These are phyloP conservation scores for Cercospora sojina DNA, from an alignment of 2,329 filamentous ascomycete genomes.

Conservation along the genomic window DNA sequence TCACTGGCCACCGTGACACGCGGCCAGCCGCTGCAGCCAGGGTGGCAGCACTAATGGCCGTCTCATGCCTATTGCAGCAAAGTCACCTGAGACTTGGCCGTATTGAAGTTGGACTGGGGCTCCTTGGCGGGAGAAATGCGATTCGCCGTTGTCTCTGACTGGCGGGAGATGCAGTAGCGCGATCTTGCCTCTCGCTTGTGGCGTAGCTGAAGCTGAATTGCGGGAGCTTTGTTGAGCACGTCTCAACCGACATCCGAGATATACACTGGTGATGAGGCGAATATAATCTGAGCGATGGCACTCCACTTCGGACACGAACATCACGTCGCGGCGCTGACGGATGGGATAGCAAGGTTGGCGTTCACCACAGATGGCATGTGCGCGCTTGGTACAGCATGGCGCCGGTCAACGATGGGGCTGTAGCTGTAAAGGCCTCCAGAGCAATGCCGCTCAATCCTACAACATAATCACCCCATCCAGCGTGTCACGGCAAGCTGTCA, in stretches of 20 bases:
- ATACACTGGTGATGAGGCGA: not conserved
- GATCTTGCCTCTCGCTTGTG: slow-evolving; percentile 5
- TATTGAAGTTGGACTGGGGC: not conserved
- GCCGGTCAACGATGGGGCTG: not conserved
- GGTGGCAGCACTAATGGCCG: not conserved
- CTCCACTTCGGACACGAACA: not conserved
- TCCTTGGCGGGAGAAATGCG: slow-evolving; percentile 5
- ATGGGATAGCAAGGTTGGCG: not conserved
- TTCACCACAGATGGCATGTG: not conserved
- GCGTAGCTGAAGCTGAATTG: not conserved
- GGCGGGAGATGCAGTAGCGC: slow-evolving; percentile 5
- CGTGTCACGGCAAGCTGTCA: not conserved
- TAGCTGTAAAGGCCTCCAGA: not conserved
- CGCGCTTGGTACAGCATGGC: not conserved
- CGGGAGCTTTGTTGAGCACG: slow-evolving; percentile 12
- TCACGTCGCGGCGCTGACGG: not conserved
- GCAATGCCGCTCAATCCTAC: not conserved
- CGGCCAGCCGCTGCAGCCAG: not conserved
- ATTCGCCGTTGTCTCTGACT: not conserved
- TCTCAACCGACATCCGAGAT: slow-evolving; percentile 4
- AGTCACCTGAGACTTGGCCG: not conserved
- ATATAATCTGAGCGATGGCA: not conserved
- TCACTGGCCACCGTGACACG: slow-evolving; percentile 3
- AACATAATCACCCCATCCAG: not conserved
- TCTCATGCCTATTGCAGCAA: not conserved